Evolutionary conservation across 2,329 filamentous ascomycete genomes (phyloP), one percentile per base, ranked within the genome.

Genomic region (Fusarium bactridioides): DNA sequence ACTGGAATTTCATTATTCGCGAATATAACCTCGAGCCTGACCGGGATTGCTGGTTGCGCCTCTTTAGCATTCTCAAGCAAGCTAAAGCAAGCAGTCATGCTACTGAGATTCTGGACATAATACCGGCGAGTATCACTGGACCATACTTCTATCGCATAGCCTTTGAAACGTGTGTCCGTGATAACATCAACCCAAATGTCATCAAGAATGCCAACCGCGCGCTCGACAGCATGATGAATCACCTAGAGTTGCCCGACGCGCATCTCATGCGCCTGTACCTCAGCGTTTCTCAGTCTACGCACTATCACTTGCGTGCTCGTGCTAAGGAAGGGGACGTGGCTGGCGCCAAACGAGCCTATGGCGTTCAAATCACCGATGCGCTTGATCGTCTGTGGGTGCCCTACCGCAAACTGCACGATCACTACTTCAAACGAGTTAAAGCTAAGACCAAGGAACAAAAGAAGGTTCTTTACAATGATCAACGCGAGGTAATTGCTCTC

Each of bases 1-100:
- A 98, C 81, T 98, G 95, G 95, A 84, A 91, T 23, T 78, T 91
- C 10, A 83, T 98, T 64, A 93, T 91, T 11, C 79, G 84, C 4
- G 81, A 85, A 18, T 86, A 90, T 79, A 82, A 82, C n/a, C 82
- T 98, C 66, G 78, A 84, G 5, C 94, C 95, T 2, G 95, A 98
- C 79, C 76, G 84, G 13, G 86, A 91, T 70, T 94, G 94, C 78
- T 92, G 91, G 82, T 85, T 90, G 72, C 84, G 86, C 71, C 91
- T 94, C 76, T 85, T 98, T 21, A 87, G 89, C 59, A 81, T 93
- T 45, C 86, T 96, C 40, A 89, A 90, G 57, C 80, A 87, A 38
- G 89, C 88, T 45, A 91, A 92, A 65, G 87, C 91, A 47, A 95
- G 93, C 74, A 84, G 83, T 43, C 85, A 89, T 69, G 86, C 89